Evolutionary conservation across 2,329 filamentous ascomycete genomes (phyloP).

Genomic region (Calonectria hongkongensis): DNA sequence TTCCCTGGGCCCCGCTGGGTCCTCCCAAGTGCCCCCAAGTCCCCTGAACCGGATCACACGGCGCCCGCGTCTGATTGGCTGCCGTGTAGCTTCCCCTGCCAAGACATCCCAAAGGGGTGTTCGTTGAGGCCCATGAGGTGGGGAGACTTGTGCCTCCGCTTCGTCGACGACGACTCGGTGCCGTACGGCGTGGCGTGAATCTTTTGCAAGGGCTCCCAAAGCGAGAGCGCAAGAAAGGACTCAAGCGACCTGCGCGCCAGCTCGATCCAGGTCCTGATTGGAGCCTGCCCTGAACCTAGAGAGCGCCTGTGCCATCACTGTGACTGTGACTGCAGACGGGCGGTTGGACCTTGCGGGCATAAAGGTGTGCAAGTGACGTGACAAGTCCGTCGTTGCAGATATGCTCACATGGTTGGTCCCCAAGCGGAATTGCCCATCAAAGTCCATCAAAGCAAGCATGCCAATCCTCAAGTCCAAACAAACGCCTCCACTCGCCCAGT

Average conservation of each 20-base stretch:
- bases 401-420: slow-evolving; percentile 23
- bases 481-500: slow-evolving; percentile 15
- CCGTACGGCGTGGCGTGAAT: slow-evolving; percentile 19
- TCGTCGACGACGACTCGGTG: slow-evolving; percentile 37
- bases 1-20: not conserved
- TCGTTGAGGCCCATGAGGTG: slow-evolving; percentile 29
- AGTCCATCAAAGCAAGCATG: slow-evolving; percentile 17
- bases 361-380: slow-evolving; percentile 25
- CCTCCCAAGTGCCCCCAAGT: slow-evolving; percentile 2
- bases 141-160: slow-evolving; percentile 35
- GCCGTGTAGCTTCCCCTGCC: slow-evolving; percentile 46
- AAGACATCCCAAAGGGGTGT: slow-evolving; percentile 41
- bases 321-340: slow-evolving; percentile 26
- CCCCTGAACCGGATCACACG: slow-evolving; percentile 22
- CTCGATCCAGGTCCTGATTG: slow-evolving; percentile 18
- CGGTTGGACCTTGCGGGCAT: slow-evolving; percentile 9
- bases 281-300: not conserved
- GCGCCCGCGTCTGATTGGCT: slow-evolving; percentile 50
- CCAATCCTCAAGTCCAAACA: slow-evolving; percentile 23
- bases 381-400: slow-evolving; percentile 13
- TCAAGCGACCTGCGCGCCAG: not conserved
- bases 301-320: not conserved
- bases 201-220: slow-evolving; percentile 15
- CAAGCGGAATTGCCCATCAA: slow-evolving; percentile 20
- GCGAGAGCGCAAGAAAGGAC: slow-evolving; percentile 6